phyloP scores from a whole-genome alignment of 2,329 filamentous ascomycete genomes.

The Spiromastix sp. region DNA sequence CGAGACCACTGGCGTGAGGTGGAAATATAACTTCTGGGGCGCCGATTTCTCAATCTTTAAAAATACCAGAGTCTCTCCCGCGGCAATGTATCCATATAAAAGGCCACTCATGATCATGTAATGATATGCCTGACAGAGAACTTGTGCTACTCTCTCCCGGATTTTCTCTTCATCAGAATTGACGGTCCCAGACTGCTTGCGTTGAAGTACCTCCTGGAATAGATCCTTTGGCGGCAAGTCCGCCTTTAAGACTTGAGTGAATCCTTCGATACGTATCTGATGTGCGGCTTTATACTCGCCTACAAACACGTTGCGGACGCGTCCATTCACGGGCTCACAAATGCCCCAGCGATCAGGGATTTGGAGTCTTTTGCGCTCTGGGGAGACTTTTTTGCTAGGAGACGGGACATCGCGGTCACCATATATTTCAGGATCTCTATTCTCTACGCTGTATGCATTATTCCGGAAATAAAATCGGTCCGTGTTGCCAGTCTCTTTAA shows the following conservation, averaged over 20 bases:
- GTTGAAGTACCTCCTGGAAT: not conserved
- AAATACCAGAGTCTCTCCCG: not conserved
- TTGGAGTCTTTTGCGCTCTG: not conserved
- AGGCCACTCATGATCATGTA: constrained; percentile 4
- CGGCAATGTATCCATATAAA: not conserved
- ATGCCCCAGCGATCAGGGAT: constrained; percentile 2
- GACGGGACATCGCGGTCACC: not conserved
- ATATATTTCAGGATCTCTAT: not conserved
- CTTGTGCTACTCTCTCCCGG: constrained; percentile 1
- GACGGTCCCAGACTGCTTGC: constrained; percentile 1
- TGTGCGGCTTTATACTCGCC: not conserved
- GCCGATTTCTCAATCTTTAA: constrained; percentile 1
- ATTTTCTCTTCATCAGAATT: constrained; percentile 2
- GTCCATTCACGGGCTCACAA: not conserved
- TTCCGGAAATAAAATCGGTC: constrained; percentile 1
- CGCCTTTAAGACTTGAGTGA: not conserved
- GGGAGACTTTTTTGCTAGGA: not conserved
- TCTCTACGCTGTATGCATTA: not conserved
- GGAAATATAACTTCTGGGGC: constrained; percentile 1
- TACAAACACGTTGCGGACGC: not conserved
- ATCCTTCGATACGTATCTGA: not conserved
- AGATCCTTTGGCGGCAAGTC: not conserved
- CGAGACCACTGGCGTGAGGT: not conserved
- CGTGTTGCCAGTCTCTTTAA: not conserved
- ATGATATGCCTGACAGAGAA: constrained; percentile 2